Percentiles rank a stretch among this genome's conserved stretches.
These are phyloP conservation scores for Aspergillus sp. DNA, from an alignment of 2,329 filamentous ascomycete species.

Conservation along the genomic window DNA sequence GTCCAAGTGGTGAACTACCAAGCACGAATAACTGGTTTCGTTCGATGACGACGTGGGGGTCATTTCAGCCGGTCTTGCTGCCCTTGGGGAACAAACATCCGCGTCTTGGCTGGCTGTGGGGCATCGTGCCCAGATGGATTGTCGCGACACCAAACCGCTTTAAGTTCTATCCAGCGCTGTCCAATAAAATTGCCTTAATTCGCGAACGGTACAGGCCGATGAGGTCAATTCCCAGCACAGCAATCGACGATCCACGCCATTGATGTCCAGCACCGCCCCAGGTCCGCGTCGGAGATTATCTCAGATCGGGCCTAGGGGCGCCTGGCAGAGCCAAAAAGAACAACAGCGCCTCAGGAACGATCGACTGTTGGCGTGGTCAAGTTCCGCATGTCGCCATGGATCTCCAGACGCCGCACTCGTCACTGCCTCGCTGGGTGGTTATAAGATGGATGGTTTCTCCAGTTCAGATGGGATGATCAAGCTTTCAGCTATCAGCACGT, in stretches of 20 bases:
- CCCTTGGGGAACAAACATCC: neutral
- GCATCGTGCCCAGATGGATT: neutral
- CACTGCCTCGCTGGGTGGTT: neutral
- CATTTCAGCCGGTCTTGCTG: neutral
- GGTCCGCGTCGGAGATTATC: neutral
- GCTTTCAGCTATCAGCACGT: neutral
- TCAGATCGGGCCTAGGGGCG: neutral
- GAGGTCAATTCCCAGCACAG: neutral
- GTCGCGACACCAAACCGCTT: neutral
- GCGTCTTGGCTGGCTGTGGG: neutral
- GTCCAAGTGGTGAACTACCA: too few species aligned
- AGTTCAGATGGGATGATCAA: neutral
- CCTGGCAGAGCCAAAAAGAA: neutral
- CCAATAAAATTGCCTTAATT: neutral
- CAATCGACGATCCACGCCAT: too few species aligned
- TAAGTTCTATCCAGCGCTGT: neutral
- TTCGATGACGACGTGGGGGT: neutral
- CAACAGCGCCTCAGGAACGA: neutral
- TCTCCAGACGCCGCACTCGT: neutral
- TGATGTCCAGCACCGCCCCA: neutral
- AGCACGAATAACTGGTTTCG: neutral
- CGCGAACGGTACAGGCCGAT: neutral
- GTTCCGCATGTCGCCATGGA: neutral
- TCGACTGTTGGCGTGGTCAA: neutral
- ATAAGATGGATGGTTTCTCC: neutral